Conservation (phyloP, 2,329 filamentous ascomycete genomes). For the Monosporascus sp. region DNA sequence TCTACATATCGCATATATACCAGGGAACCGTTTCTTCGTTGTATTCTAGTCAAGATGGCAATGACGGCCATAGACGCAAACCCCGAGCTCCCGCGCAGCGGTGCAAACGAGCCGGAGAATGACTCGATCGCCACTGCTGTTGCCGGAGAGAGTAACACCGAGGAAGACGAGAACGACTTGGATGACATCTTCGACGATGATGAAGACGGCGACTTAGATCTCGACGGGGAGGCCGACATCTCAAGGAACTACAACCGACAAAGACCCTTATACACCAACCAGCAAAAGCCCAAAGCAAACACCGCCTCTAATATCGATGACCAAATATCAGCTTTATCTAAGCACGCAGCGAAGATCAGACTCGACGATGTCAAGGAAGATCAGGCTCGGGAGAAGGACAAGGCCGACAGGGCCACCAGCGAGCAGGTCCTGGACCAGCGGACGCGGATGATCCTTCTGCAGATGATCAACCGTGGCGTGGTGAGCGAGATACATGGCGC, state of each 20-base stretch:
- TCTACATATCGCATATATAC: too few species aligned
- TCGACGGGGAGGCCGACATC: slow-evolving; percentile 59
- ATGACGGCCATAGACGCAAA: slow-evolving; percentile 38
- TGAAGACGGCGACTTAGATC: slow-evolving; percentile 44
- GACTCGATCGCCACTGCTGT: slow-evolving; percentile 19
- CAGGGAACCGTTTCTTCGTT: too few species aligned
- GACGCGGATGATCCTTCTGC: slow-evolving; percentile 90
- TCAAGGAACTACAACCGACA: slow-evolving; percentile 89
- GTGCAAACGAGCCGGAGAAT: slow-evolving; percentile 22
- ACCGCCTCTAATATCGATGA: slow-evolving; percentile 78
- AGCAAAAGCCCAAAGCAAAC: slow-evolving; percentile 75
- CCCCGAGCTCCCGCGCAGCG: slow-evolving; percentile 13
- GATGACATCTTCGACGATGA: slow-evolving; percentile 37
- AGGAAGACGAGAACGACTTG: slow-evolving; percentile 32
- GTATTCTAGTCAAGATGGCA: slow-evolving; percentile 7
- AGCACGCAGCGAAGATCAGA: slow-evolving; percentile 80
- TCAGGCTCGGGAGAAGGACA: slow-evolving; percentile 66
- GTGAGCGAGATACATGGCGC: slow-evolving; percentile 92
- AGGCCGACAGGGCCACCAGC: slow-evolving; percentile 85
- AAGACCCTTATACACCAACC: slow-evolving; percentile 65
- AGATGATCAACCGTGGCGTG: slow-evolving; percentile 89
- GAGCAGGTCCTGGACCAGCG: slow-evolving; percentile 93
- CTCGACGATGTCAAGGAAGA: slow-evolving; percentile 60
- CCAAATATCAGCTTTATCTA: slow-evolving; percentile 77
- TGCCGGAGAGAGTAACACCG: slow-evolving; percentile 23